Evolutionary conservation across 83 land plant genomes (phyloP).

Genomic region (Thuja plicata): DNA sequence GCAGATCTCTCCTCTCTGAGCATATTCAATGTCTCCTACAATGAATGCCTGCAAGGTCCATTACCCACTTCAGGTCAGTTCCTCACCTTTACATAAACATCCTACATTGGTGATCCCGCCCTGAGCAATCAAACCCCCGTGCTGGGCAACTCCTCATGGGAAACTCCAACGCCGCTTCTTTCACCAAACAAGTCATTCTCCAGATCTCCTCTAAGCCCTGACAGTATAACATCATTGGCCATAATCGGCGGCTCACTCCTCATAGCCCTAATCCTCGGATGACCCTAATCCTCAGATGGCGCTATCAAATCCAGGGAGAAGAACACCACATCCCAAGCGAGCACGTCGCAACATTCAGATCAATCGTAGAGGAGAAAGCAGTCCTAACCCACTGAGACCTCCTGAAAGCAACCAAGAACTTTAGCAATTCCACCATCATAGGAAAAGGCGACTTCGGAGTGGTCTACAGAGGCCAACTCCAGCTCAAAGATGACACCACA

Average conservation of each 20-base stretch:
- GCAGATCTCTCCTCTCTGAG: neutral
- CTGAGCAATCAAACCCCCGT: neutral
- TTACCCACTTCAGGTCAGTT: neutral
- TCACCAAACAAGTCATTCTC: neutral
- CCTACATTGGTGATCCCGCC: neutral
- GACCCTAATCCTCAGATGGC: no score
- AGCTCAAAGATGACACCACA: constrained; percentile 15
- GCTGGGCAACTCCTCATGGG: no score
- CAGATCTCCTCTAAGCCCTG: neutral
- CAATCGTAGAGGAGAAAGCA: neutral
- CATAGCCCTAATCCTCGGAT: neutral
- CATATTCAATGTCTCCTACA: neutral
- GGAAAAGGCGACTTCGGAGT: constrained; percentile 34
- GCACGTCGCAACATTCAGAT: neutral
- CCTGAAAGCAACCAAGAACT: constrained; percentile 26
- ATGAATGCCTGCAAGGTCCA: neutral
- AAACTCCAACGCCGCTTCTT: neutral
- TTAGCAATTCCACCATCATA: constrained; percentile 18
- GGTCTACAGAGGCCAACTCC: constrained; percentile 36
- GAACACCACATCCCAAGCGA: neutral
- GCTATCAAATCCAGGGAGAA: neutral
- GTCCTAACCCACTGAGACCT: neutral
- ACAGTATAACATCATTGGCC: neutral
- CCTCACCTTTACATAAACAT: neutral
- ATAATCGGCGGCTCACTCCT: neutral